A percentile compares a stretch with the other conserved stretches of the same genome.
Conservation (phyloP, 2,329 filamentous ascomycete genomes). For the Nothopassalora personata region DNA sequence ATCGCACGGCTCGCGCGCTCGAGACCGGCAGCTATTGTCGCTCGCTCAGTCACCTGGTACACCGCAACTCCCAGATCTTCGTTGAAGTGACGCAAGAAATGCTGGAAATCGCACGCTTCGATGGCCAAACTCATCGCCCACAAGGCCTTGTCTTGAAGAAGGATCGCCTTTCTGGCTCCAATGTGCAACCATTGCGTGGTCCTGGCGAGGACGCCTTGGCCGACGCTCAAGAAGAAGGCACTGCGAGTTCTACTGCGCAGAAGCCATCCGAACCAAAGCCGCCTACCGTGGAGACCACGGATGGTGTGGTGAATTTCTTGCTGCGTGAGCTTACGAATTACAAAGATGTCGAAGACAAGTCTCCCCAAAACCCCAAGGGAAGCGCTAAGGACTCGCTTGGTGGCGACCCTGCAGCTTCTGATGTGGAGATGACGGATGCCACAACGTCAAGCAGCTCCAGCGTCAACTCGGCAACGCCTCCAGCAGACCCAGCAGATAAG, state of each 20-base stretch:
- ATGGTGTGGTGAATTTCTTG: slow-evolving; percentile 91
- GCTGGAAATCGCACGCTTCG: slow-evolving; percentile 64
- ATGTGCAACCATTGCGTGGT: not conserved
- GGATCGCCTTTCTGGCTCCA: slow-evolving; percentile 29
- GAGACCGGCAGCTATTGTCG: slow-evolving; percentile 72
- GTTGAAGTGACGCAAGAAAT: slow-evolving; percentile 82
- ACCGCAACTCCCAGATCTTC: slow-evolving; percentile 80
- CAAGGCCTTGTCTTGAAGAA: slow-evolving; percentile 51
- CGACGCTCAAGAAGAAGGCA: slow-evolving; percentile 4
- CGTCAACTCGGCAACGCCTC: slow-evolving; percentile 15
- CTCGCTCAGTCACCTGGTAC: slow-evolving; percentile 69
- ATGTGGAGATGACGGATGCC: slow-evolving; percentile 49
- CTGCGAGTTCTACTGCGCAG: slow-evolving; percentile 32
- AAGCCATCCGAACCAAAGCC: slow-evolving; percentile 70
- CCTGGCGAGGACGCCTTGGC: not conserved
- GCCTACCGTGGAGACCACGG: slow-evolving; percentile 83
- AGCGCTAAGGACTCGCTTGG: slow-evolving; percentile 35
- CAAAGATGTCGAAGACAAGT: slow-evolving; percentile 85
- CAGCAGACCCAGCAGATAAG: slow-evolving; percentile 51
- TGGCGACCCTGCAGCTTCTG: slow-evolving; percentile 36
- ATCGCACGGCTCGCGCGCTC: slow-evolving; percentile 42
- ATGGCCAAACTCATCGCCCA: slow-evolving; percentile 46
- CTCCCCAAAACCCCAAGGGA: slow-evolving; percentile 42
- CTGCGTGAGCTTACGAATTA: slow-evolving; percentile 89
- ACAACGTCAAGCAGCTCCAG: slow-evolving; percentile 10